These are phyloP conservation scores for Aureobasidium sp. DNA, from an alignment of 2,329 filamentous ascomycete genomes.

Conservation along the genomic window DNA sequence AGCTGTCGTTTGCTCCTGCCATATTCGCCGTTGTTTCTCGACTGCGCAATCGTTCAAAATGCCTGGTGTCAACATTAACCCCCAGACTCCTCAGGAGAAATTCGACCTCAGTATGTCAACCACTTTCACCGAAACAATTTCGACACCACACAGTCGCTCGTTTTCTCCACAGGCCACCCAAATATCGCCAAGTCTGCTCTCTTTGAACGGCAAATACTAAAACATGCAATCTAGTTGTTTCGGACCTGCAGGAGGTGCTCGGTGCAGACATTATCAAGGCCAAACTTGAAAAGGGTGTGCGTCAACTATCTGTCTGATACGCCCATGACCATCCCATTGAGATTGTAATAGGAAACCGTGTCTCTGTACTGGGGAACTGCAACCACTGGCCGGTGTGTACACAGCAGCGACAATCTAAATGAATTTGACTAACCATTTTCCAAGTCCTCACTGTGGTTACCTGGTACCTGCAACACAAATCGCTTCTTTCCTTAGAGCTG, in stretches of 20 bases:
- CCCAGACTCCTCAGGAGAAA: constrained; percentile 45
- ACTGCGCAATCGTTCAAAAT: neutral
- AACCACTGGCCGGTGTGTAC: constrained; percentile 55
- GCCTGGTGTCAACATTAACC: neutral
- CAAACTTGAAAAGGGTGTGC: neutral
- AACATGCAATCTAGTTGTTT: neutral
- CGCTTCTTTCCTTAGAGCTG: constrained; percentile 75
- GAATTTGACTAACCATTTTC: neutral
- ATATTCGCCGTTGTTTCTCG: neutral
- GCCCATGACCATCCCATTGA: too few species aligned
- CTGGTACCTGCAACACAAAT: constrained; percentile 85
- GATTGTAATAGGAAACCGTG: neutral
- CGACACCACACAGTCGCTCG: neutral
- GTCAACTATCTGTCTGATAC: too few species aligned
- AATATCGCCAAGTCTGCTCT: neutral
- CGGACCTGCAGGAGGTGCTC: neutral
- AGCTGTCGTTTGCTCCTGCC: neutral
- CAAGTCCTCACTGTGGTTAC: constrained; percentile 71
- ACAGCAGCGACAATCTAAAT: accelerated
- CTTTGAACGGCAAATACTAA: neutral
- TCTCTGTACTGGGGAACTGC: constrained; percentile 80
- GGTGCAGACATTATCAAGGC: neutral
- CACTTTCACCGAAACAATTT: neutral
- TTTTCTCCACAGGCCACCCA: neutral
- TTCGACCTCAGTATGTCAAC: constrained; percentile 50